Base-by-base conservation (phyloP, 2,329 filamentous ascomycete genomes). In the Endoconidiophora laricicola region DNA sequence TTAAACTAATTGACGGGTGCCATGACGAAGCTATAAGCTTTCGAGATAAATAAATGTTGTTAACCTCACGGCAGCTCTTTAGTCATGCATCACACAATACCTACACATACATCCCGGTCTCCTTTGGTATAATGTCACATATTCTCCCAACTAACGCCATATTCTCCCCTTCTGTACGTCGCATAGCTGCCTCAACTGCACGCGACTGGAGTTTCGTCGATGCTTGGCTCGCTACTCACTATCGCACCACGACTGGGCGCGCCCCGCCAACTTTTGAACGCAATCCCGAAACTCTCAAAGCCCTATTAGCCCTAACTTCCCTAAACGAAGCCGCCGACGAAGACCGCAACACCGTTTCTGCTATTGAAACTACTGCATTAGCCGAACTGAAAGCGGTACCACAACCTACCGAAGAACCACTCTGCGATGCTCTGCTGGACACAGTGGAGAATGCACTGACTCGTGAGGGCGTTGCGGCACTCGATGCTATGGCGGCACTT, bases 131-230 rank as follows among this genome's bases (percentile, higher is more conserved):
- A 49, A 69, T 69, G 66, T 58, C 65, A n/a, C 64, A 66, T 52
- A 58, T 66, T 9, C 60, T 61, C 1, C 56, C 58, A 20, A 62
- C 64, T 41, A 60, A 72, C 10, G 75, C 77, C 54, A 79, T 83
- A 51, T 83, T 82, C 65, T 82, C 79, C 3, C 79, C 79, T 10
- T 79, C 77, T 0, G 67, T 79, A 29, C 78, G 78, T 48, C 81
- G 86, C 53, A 80, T 83, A 54, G 83, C 86, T 57, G 83, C 84
- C 55, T 83, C 83, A 10, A 79, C 83, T 55, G 84, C 86, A 44
- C 88, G 90, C 61, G 88, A 95, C 65, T 96, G 90, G 90, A 81
- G 79, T 50, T 86, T 84, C 56, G 75, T 95, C 57, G 86, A 93
- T 64, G 70, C 71, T 58, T 96, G 90, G 88, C 76, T 95, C 9